Conservation (phyloP, 1,139 yeast species). For the Saccharomyces pastorianus region DNA sequence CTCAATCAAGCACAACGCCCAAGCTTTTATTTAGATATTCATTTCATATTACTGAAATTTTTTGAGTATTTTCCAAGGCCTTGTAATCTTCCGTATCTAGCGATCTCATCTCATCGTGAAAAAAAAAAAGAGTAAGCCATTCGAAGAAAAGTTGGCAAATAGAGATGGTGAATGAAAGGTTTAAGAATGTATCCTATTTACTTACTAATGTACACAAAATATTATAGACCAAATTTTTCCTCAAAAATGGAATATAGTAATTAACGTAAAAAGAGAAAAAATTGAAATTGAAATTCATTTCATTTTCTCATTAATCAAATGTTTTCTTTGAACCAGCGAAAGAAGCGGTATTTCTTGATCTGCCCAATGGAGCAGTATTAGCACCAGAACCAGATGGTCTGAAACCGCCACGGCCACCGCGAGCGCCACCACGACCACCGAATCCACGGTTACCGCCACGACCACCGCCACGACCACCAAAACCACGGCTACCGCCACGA, state of each 20-base stretch:
- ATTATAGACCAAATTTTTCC: background rate
- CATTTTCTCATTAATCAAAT: constrained; percentile 44
- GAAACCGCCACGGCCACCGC: constrained; percentile 28
- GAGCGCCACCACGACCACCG: constrained; percentile 35
- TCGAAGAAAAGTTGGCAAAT: background rate
- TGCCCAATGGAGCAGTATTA: constrained; percentile 47
- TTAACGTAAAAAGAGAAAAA: background rate
- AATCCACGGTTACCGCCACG: constrained; percentile 40
- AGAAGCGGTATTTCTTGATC: constrained; percentile 37
- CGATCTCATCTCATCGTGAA: background rate
- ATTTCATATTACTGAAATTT: background rate
- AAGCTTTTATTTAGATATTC: too few species aligned
- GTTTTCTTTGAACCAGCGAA: constrained; percentile 74
- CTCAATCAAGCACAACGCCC: background rate
- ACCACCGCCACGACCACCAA: constrained; percentile 38
- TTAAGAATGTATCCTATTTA: background rate
- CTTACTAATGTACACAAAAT: background rate
- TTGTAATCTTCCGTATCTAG: background rate
- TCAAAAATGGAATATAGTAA: background rate
- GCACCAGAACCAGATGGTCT: constrained; percentile 43
- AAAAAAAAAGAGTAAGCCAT: background rate
- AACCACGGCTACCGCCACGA: constrained; percentile 30
- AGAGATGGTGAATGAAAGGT: background rate
- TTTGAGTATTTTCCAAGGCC: background rate
- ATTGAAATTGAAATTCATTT: constrained; percentile 1